These are phyloP conservation scores for Grosmannia penicillata DNA, from an alignment of 2,329 filamentous ascomycete genomes.

Conservation along the genomic window DNA sequence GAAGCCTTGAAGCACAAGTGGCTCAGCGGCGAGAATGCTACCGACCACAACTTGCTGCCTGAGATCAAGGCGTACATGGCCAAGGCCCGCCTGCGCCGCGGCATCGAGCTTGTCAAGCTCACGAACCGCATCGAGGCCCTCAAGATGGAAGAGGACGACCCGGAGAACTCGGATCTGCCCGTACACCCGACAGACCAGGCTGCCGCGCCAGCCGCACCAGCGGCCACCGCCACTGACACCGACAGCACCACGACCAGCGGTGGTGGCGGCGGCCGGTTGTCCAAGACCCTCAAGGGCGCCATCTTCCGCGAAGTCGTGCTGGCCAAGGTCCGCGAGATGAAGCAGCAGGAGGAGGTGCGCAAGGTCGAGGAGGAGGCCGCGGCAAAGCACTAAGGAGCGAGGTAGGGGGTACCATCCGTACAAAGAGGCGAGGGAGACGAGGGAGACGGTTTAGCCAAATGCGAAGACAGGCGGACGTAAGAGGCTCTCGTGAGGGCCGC, in stretches of 20 bases:
- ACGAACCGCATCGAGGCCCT: constrained; percentile 89
- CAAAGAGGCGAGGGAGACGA: too few species aligned
- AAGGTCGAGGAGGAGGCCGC: constrained; percentile 42
- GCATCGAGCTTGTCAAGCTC: constrained; percentile 92
- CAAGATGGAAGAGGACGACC: constrained; percentile 80
- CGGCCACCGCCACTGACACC: not conserved
- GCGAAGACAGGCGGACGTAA: too few species aligned
- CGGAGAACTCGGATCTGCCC: constrained; percentile 59
- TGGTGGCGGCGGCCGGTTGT: constrained; percentile 25
- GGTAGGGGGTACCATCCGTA: too few species aligned
- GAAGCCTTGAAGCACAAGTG: constrained; percentile 70
- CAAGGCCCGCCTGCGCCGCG: constrained; percentile 77
- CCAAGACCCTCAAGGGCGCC: constrained; percentile 42
- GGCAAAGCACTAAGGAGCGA: not conserved
- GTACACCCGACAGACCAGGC: too few species aligned
- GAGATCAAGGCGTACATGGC: constrained; percentile 93
- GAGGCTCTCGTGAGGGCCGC: too few species aligned
- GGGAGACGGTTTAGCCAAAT: too few species aligned
- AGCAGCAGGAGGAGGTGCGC: constrained; percentile 66
- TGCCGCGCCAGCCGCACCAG: not conserved
- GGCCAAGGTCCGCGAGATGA: constrained; percentile 85
- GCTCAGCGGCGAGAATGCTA: constrained; percentile 83
- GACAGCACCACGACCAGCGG: constrained; percentile 16
- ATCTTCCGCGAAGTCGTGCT: constrained; percentile 93
- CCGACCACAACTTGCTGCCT: constrained; percentile 91